Percentiles rank a stretch among this genome's conserved stretches.
These are phyloP conservation scores for Aquilaria malaccensis DNA, from an alignment of 345 rosid species.

Conservation along the genomic window DNA sequence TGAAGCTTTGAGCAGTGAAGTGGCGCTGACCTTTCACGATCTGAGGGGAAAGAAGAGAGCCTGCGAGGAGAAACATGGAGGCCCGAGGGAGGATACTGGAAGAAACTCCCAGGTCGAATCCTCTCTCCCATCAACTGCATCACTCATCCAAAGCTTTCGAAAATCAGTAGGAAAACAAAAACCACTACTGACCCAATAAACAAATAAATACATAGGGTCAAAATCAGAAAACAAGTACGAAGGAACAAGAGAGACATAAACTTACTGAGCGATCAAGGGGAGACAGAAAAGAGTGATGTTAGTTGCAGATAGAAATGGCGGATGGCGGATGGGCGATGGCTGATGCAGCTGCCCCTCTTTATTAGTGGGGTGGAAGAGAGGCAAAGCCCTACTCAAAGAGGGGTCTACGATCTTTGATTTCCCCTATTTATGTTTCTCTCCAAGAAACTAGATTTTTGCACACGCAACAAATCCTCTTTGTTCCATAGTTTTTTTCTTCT, in stretches of 20 bases:
- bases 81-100: constrained; percentile 78
- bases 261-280: constrained; percentile 3
- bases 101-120: constrained; percentile 79
- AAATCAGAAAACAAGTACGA: neutral
- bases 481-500: neutral
- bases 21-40: constrained; percentile 60
- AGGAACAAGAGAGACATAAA: neutral
- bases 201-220: neutral
- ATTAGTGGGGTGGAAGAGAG: constrained; percentile 11
- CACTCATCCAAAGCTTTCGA: constrained; percentile 7
- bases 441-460: neutral
- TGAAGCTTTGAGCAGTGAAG: neutral
- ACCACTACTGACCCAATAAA: constrained; percentile 9
- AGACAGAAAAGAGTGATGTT: neutral
- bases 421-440: constrained; percentile 13
- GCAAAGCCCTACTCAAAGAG: constrained; percentile 34
- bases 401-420: constrained; percentile 16
- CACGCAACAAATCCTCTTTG: neutral
- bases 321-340: constrained; percentile 14
- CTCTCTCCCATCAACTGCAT: constrained; percentile 68
- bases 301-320: neutral
- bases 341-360: constrained; percentile 16
- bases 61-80: constrained; percentile 81
- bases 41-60: constrained; percentile 55
- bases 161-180: constrained; percentile 16